These are phyloP conservation scores for Colletotrichum musicola DNA, from an alignment of 2,329 filamentous ascomycete genomes.

Conservation along the genomic window DNA sequence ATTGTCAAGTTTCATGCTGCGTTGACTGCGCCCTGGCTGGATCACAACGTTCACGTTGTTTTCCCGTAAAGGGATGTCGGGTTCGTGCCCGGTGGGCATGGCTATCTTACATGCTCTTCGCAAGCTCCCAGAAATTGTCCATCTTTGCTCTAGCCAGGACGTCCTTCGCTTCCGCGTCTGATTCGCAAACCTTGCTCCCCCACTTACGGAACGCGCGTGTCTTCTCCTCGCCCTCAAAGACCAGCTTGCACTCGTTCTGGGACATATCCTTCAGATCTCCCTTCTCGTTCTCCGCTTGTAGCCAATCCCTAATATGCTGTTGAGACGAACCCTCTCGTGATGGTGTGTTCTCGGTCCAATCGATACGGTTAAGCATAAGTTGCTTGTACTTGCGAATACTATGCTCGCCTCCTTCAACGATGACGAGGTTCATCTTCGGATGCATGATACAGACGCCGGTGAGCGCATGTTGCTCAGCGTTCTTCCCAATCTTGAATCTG, in stretches of 20 bases:
- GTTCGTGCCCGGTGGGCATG: neutral
- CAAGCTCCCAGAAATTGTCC: conserved; percentile 94
- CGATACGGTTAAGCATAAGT: conserved; percentile 91
- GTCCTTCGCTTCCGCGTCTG: conserved; percentile 89
- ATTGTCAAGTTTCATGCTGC: too few relatives aligned
- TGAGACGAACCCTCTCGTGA: conserved; percentile 73
- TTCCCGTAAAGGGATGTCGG: neutral
- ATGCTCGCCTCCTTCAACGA: conserved; percentile 91
- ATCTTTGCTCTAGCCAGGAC: conserved; percentile 84
- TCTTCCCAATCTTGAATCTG: conserved; percentile 91
- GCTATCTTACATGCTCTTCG: conserved; percentile 68
- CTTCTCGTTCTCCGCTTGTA: conserved; percentile 82
- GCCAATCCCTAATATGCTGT: conserved; percentile 77
- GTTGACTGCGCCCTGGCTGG: too few relatives aligned
- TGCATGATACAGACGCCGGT: conserved; percentile 94
- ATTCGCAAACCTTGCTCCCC: conserved; percentile 92
- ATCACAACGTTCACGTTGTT: neutral
- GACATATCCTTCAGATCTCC: conserved; percentile 86
- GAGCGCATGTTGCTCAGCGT: conserved; percentile 88
- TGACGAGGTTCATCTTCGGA: conserved; percentile 87
- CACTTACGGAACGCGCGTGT: conserved; percentile 86
- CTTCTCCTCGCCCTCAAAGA: conserved; percentile 94
- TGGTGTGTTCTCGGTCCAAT: conserved; percentile 91
- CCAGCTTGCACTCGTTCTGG: conserved; percentile 82
- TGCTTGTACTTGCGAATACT: conserved; percentile 89